Evolutionary conservation across 2,329 filamentous ascomycete genomes (phyloP), one percentile per base, ranked within the genome.

Genomic region (Dactylellina drechsleri): DNA sequence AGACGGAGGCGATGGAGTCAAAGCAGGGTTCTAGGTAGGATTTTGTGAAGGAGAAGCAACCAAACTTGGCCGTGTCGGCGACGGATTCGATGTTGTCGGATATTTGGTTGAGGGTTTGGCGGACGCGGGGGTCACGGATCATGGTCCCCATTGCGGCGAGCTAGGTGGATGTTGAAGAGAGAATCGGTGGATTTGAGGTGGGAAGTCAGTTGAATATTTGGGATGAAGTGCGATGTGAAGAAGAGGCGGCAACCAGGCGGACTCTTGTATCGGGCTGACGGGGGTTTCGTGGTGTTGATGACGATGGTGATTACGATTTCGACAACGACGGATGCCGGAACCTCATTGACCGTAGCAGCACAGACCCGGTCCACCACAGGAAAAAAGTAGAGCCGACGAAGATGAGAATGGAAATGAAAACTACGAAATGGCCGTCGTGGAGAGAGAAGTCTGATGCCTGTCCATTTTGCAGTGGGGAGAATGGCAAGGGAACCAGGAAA

Each of bases 81-180:
- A 88, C 89, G 50, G 87, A 86, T 81, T 91, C 89, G 81, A 91
- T 83, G 78, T 88, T 90, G 76, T 88, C 85, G 43, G 86, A 86
- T 81, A 91, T 85, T 78, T 89, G 87, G 79, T 90, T 88, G 81
- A 90, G 84, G 75, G 87, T 88, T 79, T 89, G 88, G 77, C 88
- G 88, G 82, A 90, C 87, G 79, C 88, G 86, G 50, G 88, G 88
- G 47, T 75, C 71, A 16, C 71, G 52, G 40, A 75, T 75, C 58
- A 75, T 75, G 41, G 65, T 75, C 20, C 65, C 71, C 71, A 75
- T 75, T 57, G 64, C 57, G 68, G 49, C 13, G 47, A 23, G 10
- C 23, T 26, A 31, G 43, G 50, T 31, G n/a, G 26, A 65, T 36
- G 26, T 26, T 23, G 16, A n/a, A 16, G 43, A 40, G 54, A 56